Base-by-base conservation (phyloP, 805 yeast species). In the Yamadazyma endophytica region DNA sequence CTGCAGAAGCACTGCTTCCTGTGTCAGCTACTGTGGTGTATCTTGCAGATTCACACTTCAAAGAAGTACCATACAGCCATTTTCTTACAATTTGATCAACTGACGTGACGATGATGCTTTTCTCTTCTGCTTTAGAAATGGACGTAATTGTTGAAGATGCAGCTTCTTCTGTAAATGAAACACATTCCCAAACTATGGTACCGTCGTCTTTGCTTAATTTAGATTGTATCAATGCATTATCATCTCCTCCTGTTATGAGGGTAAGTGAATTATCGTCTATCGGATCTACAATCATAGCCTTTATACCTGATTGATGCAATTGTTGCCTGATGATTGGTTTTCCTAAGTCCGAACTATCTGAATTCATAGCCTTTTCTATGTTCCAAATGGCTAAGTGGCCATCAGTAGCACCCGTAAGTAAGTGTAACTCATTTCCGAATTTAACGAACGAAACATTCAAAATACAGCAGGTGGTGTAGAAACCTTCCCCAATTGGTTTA, bases 11-110 rank as follows among this genome's bases (percentile, higher is more conserved):
- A 17, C 78, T 56, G 27, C 87, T 78, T 0, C 96, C 97, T 0
- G 96, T 86, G 48, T 90, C 98, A 0, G 97, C 95, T 21, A 88
- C 76, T 0, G 95, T 80, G 2, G 96, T 85, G 53, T 82, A 84
- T 26, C 53, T 53, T 1, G 70, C 61, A 6, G 68, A 66, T 3
- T 36, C 33, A 22, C 61, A 54, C 3, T 36, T 26, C 23, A 64
- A 43, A 1, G 40, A 43, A 1, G 46, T 33, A 6, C 56, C 50
- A n/a, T 47, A 50, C 4, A 54, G 37, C 97, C 97, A 89, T 4
- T 70, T 30, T 32, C 82, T 67, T 0, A 85, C 62, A 4, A 77
- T 65, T 54, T 92, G 98, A 47, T 92, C 98, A 4, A 87, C 95
- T 0, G 96, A 81, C 0, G 83, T 75, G 1, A 82, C 82, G 7